Percentiles rank a stretch among this genome's conserved stretches.
Conservation (phyloP, 2,329 filamentous ascomycete genomes). For the Decorospora gaudefroyi region DNA sequence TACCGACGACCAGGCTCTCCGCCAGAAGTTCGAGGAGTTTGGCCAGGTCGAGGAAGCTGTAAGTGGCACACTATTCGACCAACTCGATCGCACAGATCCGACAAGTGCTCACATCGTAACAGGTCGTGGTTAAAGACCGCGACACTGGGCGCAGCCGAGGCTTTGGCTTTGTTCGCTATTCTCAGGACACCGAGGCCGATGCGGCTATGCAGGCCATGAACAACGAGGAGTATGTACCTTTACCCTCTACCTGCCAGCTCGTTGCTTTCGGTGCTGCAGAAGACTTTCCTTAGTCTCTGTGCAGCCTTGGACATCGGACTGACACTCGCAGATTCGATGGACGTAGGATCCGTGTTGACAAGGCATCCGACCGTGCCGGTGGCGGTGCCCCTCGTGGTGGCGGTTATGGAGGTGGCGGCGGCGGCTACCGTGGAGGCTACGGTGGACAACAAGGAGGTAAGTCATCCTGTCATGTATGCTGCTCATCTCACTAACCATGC, state of each 20-base stretch:
- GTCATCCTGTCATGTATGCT: not conserved
- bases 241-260: not conserved
- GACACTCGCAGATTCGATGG: conserved; percentile 76
- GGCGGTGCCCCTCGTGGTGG: conserved; percentile 53
- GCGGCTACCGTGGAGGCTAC: conserved; percentile 31
- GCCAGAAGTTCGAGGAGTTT: conserved; percentile 90
- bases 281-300: not conserved
- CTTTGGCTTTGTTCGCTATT: conserved; percentile 94
- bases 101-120: conserved; percentile 27
- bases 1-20: conserved; percentile 85
- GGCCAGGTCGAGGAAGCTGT: conserved; percentile 94
- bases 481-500: conserved; percentile 1
- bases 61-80: conserved; percentile 54
- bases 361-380: conserved; percentile 77
- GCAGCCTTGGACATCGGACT: conserved; percentile 9
- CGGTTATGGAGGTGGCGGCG: conserved; percentile 38
- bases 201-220: conserved; percentile 79
- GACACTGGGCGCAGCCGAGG: conserved; percentile 96
- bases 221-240: conserved; percentile 84
- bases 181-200: conserved; percentile 74
- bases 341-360: conserved; percentile 91
- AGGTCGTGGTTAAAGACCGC: conserved; percentile 98
- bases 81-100: not conserved
- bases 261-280: not conserved
- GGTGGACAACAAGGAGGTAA: conserved; percentile 36